These are phyloP conservation scores for Halenospora varia DNA, from an alignment of 495 filamentous ascomycete genomes.

Conservation along the genomic window DNA sequence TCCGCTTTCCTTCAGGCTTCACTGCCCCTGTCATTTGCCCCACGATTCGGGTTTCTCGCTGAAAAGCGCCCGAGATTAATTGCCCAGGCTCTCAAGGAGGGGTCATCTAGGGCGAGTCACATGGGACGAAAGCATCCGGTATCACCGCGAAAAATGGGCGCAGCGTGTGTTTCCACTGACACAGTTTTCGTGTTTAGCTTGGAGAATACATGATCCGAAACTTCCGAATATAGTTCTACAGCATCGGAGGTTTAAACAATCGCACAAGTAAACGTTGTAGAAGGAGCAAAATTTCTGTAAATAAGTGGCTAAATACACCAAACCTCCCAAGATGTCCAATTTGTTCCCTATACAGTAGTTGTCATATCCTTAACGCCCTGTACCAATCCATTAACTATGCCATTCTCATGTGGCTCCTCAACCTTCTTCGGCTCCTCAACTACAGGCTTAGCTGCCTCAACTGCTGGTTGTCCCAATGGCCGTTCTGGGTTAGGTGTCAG, in stretches of 20 bases:
- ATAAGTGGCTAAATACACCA: neutral
- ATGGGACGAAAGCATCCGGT: neutral
- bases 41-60: slow-evolving; percentile 8
- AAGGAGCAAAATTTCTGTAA: neutral
- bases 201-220: no score
- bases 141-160: no score
- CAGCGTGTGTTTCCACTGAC: no score
- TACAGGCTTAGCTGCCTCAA: slow-evolving; percentile 22
- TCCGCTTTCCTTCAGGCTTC: neutral
- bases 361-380: slow-evolving; percentile 3
- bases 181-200: no score
- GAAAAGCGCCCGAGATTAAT: neutral
- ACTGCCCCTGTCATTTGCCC: neutral
- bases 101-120: no score
- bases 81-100: no score
- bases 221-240: neutral
- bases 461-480: slow-evolving; percentile 35
- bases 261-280: neutral
- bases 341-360: neutral
- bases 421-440: slow-evolving; percentile 17
- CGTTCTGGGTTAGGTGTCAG: slow-evolving; percentile 68
- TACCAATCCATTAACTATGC: slow-evolving; percentile 9
- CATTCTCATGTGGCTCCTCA: neutral
- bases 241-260: neutral
- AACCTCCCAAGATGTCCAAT: neutral